phyloP scores from a whole-genome alignment of 768 basidiomycete genomes.

The Dentipellis fragilis region DNA sequence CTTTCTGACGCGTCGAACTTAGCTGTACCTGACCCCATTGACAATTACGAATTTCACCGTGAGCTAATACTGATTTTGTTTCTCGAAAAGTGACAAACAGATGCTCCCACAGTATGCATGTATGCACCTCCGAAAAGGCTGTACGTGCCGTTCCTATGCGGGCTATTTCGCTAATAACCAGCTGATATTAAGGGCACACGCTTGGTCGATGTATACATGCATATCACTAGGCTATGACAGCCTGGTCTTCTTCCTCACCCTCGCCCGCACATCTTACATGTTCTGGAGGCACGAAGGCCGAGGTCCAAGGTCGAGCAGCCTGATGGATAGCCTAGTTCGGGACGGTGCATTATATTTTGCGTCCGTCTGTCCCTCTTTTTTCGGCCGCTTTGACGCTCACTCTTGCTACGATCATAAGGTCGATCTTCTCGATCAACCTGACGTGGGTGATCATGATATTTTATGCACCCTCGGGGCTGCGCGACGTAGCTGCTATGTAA shows the following conservation, averaged over 20 bases:
- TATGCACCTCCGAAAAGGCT: background rate
- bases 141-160: conserved; percentile 7
- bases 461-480: conserved; percentile 12
- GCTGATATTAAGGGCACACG: background rate
- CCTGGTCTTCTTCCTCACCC: conserved; percentile 11
- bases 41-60: conserved; percentile 11
- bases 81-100: too few species aligned
- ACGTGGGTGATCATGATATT: conserved; percentile 13
- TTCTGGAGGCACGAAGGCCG: conserved; percentile 2
- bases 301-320: background rate
- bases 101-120: too few species aligned
- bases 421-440: conserved; percentile 11
- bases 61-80: too few species aligned
- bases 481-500: conserved; percentile 9
- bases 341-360: conserved; percentile 13
- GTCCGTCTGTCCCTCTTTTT: conserved; percentile 3
- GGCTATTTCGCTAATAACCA: too few species aligned
- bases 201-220: conserved; percentile 13
- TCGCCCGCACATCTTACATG: conserved; percentile 11
- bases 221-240: conserved; percentile 11
- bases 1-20: too few species aligned
- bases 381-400: background rate
- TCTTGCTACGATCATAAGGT: background rate
- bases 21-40: conserved; percentile 9
- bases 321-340: conserved; percentile 4